Evolutionary conservation across 306 rosid species (phyloP), one percentile per base, ranked within the genome.

Genomic region (Cicer cuneatum): DNA sequence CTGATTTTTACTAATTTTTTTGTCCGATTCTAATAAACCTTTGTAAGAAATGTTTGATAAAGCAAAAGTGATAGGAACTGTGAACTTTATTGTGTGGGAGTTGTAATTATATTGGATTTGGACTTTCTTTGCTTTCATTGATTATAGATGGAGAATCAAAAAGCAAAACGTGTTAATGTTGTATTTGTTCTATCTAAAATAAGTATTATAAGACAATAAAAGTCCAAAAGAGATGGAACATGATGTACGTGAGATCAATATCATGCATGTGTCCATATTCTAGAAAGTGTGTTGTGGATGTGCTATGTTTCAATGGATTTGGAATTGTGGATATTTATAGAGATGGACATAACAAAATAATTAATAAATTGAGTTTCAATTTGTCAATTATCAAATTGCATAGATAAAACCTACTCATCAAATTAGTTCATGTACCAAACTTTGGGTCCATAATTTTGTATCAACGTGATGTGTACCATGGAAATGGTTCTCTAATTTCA

Each of bases 181-280:
- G 39, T 11, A 62, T 75, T 81, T 10, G 76, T 19, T 12, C 18
- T 15, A 24, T 9, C 12, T 33, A 12, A 46, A 74, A 15, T 29
- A 40, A 29, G 60, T 24, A 74, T 33, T 59, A 24, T 24, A 75
- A 41, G 7, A 73, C 10, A 19, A 73, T 39, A 14, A 38, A 58
- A 71, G 71, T 18, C 68, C 16, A 66, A 14, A 65, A 53, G 46
- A 13, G 21, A 64, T 58, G 21, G 57, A 77, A 72, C 67, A 65
- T 72, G 45, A 81, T 69, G 6, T 21, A 39, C 47, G 51, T 56
- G 41, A 18, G 41, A 15, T 66, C 56, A 0, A 14, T 46, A 16
- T 56, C 63, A 72, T 66, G 73, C 67, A 52, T 67, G 77, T 75
- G 33, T 82, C 57, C 56, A 19, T 21, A 70, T 59, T 70, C 80